These are phyloP conservation scores for Globisporangium parvum DNA, from an alignment of 352 stramenopile genomes.

Conservation along the genomic window DNA sequence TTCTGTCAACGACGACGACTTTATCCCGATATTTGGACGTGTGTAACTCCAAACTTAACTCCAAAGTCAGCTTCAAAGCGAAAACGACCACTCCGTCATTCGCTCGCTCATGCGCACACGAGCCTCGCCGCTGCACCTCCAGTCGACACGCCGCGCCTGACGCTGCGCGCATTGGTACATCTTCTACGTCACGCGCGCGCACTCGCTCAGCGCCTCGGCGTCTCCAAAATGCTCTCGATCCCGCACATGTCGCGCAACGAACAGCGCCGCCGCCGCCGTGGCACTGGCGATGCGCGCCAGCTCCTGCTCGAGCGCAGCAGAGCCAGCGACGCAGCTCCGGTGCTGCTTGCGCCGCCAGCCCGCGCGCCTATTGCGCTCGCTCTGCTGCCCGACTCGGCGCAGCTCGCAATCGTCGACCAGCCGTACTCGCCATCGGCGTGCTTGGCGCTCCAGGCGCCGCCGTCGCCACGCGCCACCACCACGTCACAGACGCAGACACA, in stretches of 20 bases:
- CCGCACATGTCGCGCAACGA: slow-evolving; percentile 19
- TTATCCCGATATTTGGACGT: background rate
- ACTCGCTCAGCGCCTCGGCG: too few species aligned
- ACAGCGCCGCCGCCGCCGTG: slow-evolving; percentile 3
- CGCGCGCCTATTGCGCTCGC: slow-evolving; percentile 5
- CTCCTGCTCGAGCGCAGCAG: background rate
- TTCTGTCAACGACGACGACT: too few species aligned
- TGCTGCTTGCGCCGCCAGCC: background rate
- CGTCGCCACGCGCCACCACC: background rate
- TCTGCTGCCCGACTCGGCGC: slow-evolving; percentile 7
- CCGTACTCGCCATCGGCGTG: background rate
- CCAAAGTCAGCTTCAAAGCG: too few species aligned
- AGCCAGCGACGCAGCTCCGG: background rate
- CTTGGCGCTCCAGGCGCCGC: background rate
- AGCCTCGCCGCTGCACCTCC: too few species aligned
- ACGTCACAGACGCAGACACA: background rate
- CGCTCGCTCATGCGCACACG: background rate
- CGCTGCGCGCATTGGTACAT: too few species aligned
- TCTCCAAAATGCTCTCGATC: slow-evolving; percentile 20
- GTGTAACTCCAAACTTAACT: too few species aligned
- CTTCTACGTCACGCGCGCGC: too few species aligned
- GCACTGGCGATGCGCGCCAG: background rate
- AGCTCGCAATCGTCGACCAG: slow-evolving; percentile 12
- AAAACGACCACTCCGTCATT: background rate
- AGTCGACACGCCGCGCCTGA: too few species aligned